Percentiles rank a stretch among this genome's conserved stretches.
These are phyloP conservation scores for Aureobasidium musti DNA, from an alignment of 2,329 filamentous ascomycete species.

Conservation along the genomic window DNA sequence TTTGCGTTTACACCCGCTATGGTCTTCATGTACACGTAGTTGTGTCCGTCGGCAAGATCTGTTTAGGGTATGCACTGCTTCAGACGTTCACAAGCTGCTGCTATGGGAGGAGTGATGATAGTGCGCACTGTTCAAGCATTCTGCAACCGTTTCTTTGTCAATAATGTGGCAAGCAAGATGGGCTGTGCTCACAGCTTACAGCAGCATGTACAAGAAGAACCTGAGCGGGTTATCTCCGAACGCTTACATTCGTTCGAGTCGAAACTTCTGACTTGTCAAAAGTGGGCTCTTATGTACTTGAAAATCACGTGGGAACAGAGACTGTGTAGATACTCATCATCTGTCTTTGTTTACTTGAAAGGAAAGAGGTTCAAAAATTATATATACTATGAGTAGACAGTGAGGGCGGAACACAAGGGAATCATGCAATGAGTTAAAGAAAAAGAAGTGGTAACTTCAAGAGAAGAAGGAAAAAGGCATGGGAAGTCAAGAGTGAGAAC, in stretches of 20 bases:
- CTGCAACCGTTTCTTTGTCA: neutral
- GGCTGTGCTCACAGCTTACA: neutral
- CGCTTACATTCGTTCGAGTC: neutral
- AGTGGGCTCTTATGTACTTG: neutral
- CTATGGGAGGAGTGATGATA: neutral
- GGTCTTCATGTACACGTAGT: neutral
- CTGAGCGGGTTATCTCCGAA: neutral
- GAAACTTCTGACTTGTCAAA: slow-evolving; percentile 7
- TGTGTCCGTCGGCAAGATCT: neutral
- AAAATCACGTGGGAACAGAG: neutral
- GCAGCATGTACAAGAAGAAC: neutral
- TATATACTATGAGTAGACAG: slow-evolving; percentile 30
- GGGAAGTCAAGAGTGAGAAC: slow-evolving; percentile 8
- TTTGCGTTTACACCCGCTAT: neutral
- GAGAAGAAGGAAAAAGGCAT: slow-evolving; percentile 5
- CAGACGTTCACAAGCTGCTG: neutral
- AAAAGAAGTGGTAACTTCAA: slow-evolving; percentile 10
- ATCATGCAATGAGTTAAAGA: slow-evolving; percentile 20
- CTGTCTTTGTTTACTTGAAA: neutral
- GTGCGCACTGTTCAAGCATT: neutral
- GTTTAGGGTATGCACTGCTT: neutral
- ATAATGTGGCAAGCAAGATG: neutral
- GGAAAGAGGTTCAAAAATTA: slow-evolving; percentile 25
- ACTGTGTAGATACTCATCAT: neutral
- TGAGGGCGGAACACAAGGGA: slow-evolving; percentile 16